Base-by-base conservation (phyloP, 129 eudicot species). In the Lactuca sativa region DNA sequence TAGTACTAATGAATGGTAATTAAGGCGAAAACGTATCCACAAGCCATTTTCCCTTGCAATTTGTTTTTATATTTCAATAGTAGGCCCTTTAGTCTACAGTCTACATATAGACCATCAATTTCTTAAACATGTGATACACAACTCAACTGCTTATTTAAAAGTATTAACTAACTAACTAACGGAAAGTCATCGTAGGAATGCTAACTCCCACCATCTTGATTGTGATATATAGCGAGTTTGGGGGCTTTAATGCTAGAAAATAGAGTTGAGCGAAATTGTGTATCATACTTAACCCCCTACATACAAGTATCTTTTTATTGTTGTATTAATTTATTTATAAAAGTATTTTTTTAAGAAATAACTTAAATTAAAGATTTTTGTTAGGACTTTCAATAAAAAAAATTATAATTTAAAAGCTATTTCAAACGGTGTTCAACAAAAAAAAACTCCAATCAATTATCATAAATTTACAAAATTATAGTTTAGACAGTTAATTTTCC, bases 201-300 rank as follows among this genome's bases (percentile, higher is more conserved):
- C 64, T 63, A 64, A 10, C 49, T 43, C 32, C 69, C 62, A 53
- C 69, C 54, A 56, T 31, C 53, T 38, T 64, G 78, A 74, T 74
- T 74, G 59, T 56, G 78, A 64, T 73, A 11, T 30, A 9, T 56
- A 14, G 40, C 14, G 11, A n/a, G 47, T 64, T 54, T 51, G 15
- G 43, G 40, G 55, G 7, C 56, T 12, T 56, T 40, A 6, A 8
- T 62, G 30, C 30, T 36, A 62, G 52, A n/a, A 62, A 36, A 15
- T 5, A 16, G 36, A 62, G 49, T 62, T 37, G 10, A 37, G 66
- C 10, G 51, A 8, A 38, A 21, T 40, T 61, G 5, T 17, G 30
- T 61, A n/a, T 14, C 8, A 59, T 59, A n/a, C 30, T 25, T 33
- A 34, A 33, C 44, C 7, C 18, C 15, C 37, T 62, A 52, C 58